phyloP scores from a whole-genome alignment of 148 eudicot species.

The Hydrangea macrophylla region DNA sequence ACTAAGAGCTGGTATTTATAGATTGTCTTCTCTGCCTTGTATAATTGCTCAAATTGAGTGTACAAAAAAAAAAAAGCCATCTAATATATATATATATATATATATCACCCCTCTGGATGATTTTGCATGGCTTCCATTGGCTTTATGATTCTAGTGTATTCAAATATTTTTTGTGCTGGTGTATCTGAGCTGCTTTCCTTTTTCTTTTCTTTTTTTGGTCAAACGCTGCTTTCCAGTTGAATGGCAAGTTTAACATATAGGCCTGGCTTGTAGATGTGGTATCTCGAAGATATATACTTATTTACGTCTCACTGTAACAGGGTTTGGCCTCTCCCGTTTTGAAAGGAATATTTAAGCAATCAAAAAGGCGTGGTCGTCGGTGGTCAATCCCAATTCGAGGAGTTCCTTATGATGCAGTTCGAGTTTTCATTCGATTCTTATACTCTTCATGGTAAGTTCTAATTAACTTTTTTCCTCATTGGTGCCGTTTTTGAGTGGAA shows the following conservation, averaged over 20 bases:
- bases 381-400: constrained; percentile 66
- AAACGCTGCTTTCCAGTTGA: background rate
- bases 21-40: background rate
- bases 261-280: background rate
- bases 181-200: too few relatives aligned
- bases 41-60: background rate
- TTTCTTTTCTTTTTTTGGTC: too few relatives aligned
- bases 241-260: background rate
- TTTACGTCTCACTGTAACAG: constrained; percentile 24
- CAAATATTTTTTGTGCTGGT: too few relatives aligned
- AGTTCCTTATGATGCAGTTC: constrained; percentile 82
- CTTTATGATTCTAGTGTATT: background rate
- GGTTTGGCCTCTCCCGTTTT: constrained; percentile 83
- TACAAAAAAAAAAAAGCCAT: background rate
- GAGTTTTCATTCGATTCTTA: constrained; percentile 67
- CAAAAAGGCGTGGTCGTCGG: constrained; percentile 31
- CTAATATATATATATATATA: background rate
- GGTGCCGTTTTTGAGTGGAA: background rate
- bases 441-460: constrained; percentile 75
- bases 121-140: background rate
- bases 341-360: constrained; percentile 54
- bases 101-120: background rate
- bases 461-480: background rate
- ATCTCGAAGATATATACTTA: background rate
- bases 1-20: background rate